Evolutionary conservation across 2,329 filamentous ascomycete species (phyloP), one percentile per base, ranked within the genome.

Genomic region (Chaetoscypha palmicola): DNA sequence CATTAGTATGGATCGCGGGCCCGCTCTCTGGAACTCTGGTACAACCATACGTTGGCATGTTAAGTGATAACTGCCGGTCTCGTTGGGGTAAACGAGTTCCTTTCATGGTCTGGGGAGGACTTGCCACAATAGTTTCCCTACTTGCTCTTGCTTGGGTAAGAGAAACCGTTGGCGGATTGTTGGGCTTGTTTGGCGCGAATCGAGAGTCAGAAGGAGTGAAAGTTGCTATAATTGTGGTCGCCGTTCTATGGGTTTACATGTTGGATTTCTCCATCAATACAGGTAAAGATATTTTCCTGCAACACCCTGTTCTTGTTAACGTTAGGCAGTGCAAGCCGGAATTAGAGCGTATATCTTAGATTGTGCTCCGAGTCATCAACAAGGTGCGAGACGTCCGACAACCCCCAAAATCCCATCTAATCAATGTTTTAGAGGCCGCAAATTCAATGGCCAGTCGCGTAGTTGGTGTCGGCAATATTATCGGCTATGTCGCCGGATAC

Each of bases 181-280:
- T 91, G 7, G 67, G 74, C 2, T 58, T 91, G 1, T 89, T 92
- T 57, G 85, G 86, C 9, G 82, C 78, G 9, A 74, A 83, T 42
- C 67, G 68, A n/a, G 73, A 80, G 30, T 86, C 83, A 0, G 56
- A 73, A 5, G 76, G 72, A 2, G 81, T 85, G 35, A 81, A 78
- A 58, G 73, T 72, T 3, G 69, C 72, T 32, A 77, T 85, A 37
- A 91, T 95, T 53, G 69, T 87, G 23, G 74, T 87, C 45, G 91
- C 91, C 5, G 88, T 95, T 4, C 61, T 89, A 22, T 83, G 89
- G 68, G 85, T 97, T 57, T 97, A 94, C 65, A 72, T 92, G 38
- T 74, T 97, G 39, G 91, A 97, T 63, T 92, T 97, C 64, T 81
- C 90, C 57, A 92, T 97, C 68, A 97, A 97, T 66, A 92, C 90